Evolutionary conservation across 2,329 filamentous ascomycete species (phyloP), one percentile per base, ranked within the genome.

Genomic region (Colletotrichum zoysiae): DNA sequence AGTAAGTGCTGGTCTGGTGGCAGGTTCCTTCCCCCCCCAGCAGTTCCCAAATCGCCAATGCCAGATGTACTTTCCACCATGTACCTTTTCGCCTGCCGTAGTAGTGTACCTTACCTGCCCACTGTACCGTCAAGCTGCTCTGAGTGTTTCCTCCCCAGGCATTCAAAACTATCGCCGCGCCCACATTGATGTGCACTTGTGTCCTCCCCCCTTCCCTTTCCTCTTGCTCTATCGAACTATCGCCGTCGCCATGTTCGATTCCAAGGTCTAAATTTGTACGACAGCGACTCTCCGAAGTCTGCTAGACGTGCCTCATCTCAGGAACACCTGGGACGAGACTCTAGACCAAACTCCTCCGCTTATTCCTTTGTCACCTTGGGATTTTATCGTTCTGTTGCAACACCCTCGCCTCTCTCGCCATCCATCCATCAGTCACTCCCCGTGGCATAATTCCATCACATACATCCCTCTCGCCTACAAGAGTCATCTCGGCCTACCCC

Each of bases 221-320:
- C 76, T 71, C 65, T 68, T 63, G 69, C 64, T 71, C 78, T 78
- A 85, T 84, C 85, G 84, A 87, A 85, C 84, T 82, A 84, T 79
- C 78, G 81, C 82, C 81, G 82, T 80, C 83, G 84, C 83, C 80
- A 88, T 89, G 86, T 86, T 87, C 84, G 84, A 84, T 80, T 84
- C 78, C 78, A 82, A 81, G 82, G 82, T 87, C 80, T 88, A 84
- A 84, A 84, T 74, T 76, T 79, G 67, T 80, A 81, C 79, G 76
- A 82, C 83, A 84, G 84, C 86, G 85, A 86, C 86, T 87, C 82
- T 81, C 79, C 77, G 84, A 84, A 87, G 86, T 88, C 86, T 86
- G 86, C 86, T 87, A 78, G 67, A 70, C 67, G 67, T 71, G 71
- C 74, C 67, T 70, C 69, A 72, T 65, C 70, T 67, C 61, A 57